Evolutionary conservation across 805 yeast species (phyloP), one percentile per base, ranked within the genome.

Genomic region (Cyberlindnera amylophila): DNA sequence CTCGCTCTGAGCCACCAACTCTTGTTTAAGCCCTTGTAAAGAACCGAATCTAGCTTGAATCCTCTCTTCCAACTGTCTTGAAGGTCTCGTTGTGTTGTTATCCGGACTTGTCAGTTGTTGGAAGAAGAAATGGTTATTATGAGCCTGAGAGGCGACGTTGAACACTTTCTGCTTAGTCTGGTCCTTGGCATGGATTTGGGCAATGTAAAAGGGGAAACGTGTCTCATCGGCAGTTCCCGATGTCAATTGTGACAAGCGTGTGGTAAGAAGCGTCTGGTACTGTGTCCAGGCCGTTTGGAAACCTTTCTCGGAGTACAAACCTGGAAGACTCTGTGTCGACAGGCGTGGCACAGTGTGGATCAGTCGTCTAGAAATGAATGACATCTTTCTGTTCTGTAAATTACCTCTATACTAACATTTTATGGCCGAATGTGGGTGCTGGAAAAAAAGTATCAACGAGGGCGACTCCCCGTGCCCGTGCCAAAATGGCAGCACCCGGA

Each of bases 81-180:
- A 63, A 42, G 76, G 69, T 41, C 56, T 52, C 12, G 62, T 55
- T 6, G 38, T 42, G 17, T 51, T 54, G 15, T 52, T 45, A 23
- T 42, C 49, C 9, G 59, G 43, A 3, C 54, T 40, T 6, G 52
- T 46, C 38, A 82, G 66, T 56, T 84, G 85, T 61, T 83, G 79
- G 57, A 89, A 81, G 55, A 85, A 88, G 38, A 93, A 72, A 65
- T 91, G 99, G 68, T 93, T 93, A 66, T 89, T 90, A 67, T 86
- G 91, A 3, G 89, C 81, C 61, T 86, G 95, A 4, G 96, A 86
- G 3, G 98, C 97, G 57, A 74, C 78, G 65, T 90, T 93, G 72
- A 82, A 90, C n/a, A 77, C 64, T 42, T 77, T 76, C 27, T 89
- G 81, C 54, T 77, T 76, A 24, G 79, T 76, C 24, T 85, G 70